phyloP scores from a whole-genome alignment of 2,329 filamentous ascomycete genomes.

The Fusarium tuaranense region DNA sequence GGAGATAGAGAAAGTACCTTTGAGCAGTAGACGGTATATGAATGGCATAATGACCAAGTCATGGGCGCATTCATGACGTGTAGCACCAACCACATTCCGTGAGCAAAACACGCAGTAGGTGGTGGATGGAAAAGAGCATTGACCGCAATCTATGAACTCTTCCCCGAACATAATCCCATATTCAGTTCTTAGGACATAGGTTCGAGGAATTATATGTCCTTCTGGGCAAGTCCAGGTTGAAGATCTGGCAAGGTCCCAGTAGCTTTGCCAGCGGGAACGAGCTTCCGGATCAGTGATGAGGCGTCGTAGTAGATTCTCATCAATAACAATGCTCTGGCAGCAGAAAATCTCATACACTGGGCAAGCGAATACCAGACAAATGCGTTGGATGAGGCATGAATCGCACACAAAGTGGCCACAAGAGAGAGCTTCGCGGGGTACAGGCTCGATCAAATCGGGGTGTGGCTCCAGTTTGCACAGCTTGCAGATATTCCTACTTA shows the following conservation, averaged over 20 bases:
- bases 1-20: not conserved
- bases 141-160: not conserved
- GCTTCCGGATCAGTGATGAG: not conserved
- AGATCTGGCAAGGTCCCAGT: not conserved
- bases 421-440: not conserved
- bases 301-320: not conserved
- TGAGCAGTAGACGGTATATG: not conserved
- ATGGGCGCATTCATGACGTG: not conserved
- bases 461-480: not conserved
- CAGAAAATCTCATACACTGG: not conserved
- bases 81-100: not conserved
- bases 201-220: not conserved
- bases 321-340: not conserved
- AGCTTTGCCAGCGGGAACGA: not conserved
- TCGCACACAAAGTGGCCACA: not conserved
- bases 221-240: not conserved
- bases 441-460: not conserved
- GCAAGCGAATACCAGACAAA: not conserved
- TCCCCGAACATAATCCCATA: not conserved
- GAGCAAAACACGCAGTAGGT: not conserved
- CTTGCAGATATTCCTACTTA: not conserved
- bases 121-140: not conserved
- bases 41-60: not conserved
- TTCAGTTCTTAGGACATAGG: too few species aligned
- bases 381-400: not conserved